Conservation (phyloP, 129 eudicot species). For the Gnaphalium uliginosum region DNA sequence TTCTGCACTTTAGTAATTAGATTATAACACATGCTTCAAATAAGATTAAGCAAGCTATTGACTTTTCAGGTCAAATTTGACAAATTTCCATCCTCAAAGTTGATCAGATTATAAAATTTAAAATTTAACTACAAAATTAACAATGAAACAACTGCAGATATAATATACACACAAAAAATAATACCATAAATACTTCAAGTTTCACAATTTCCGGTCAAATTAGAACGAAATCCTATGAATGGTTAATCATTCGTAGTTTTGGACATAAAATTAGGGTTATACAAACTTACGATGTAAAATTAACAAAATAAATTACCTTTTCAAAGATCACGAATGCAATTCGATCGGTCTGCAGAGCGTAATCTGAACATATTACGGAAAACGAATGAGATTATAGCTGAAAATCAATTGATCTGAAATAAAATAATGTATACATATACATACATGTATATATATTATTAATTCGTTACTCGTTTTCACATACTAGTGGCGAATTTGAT, state of each 20-base stretch:
- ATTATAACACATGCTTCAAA: constrained; percentile 10
- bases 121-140: background rate
- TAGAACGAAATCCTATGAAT: constrained; percentile 8
- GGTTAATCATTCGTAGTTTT: background rate
- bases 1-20: background rate
- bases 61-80: constrained; percentile 7
- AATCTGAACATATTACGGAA: constrained; percentile 14
- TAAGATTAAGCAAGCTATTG: constrained; percentile 22
- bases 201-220: background rate
- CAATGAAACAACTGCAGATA: background rate
- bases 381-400: constrained; percentile 15
- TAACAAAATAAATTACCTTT: constrained; percentile 18
- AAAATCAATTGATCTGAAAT: constrained; percentile 12
- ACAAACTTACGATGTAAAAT: background rate
- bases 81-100: constrained; percentile 13
- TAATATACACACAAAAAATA: background rate
- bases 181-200: background rate
- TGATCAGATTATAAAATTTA: constrained; percentile 17
- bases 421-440: background rate
- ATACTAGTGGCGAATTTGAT: background rate
- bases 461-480: constrained; percentile 38
- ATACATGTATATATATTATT: background rate
- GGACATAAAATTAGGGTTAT: constrained; percentile 15
- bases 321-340: constrained; percentile 12
- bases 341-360: constrained; percentile 10